Evolutionary conservation across 768 basidiomycete genomes (phyloP), one percentile per base, ranked within the genome.

Genomic region (Leccinellum luteum): DNA sequence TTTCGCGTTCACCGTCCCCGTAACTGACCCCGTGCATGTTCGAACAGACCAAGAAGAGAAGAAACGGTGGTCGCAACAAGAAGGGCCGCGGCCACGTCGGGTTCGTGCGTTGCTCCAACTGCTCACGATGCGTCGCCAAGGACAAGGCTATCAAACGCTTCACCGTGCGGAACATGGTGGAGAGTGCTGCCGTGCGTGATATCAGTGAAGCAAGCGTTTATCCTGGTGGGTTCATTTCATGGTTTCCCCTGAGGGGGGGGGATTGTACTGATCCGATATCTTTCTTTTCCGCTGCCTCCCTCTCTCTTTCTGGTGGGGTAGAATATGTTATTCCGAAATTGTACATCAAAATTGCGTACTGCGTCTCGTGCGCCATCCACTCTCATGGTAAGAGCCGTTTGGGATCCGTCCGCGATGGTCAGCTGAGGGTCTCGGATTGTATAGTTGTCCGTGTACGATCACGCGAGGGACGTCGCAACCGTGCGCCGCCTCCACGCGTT

Each of bases 121-220:
- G 97, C 85, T 93, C 93, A 72, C 91, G 97, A 66, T 94, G 92
- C 74, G 94, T 97, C 58, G 89, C 82, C 66, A 98, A 98, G 84
- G 96, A 98, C 83, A 98, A 98, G 85, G 96, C 96, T 65, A 97
- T 98, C 89, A 97, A 97, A 82, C 85, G 97, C 52, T 96, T 96
- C 85, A 97, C 95, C 38, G 96, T 98, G 71, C 87, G 94, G 78
- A 99, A 99, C 86, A 98, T 98, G 92, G 94, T 99, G 57, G 96
- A 98, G 85, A 92, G 92, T 71, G 97, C 97, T 47, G 96, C 96
- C 54, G 92, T 98, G 66, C 84, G 95, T 63, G 97, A 99, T 80
- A 90, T 99, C 73, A 92, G 89, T 73, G 97, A 98, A 69, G 94
- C 95, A 43, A 90, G 87, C 69, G 89, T 98, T 60, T 99, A 98